Evolutionary conservation across 192 early-diverging fungal genomes (phyloP).

Genomic region (Linnemannia elongata): DNA sequence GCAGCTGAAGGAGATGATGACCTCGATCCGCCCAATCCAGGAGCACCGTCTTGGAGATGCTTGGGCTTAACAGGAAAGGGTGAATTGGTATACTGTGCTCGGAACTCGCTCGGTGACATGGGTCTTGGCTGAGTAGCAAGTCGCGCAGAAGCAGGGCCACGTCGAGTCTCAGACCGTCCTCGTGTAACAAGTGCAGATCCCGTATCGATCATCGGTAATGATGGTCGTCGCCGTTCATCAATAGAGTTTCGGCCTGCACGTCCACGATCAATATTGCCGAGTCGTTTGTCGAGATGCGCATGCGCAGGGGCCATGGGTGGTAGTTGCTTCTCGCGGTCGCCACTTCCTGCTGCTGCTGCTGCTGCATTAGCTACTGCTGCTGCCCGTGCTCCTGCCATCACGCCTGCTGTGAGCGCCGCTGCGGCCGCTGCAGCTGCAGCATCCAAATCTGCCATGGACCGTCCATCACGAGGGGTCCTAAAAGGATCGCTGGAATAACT

Average conservation of each 20-base stretch:
- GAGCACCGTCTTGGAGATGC: constrained; percentile 39
- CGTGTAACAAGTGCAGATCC: constrained; percentile 3
- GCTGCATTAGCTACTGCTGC: background rate
- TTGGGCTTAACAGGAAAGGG: constrained; percentile 19
- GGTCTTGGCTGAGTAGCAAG: background rate
- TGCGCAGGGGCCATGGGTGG: background rate
- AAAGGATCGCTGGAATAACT: background rate
- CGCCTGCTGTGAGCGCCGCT: background rate
- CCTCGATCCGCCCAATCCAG: background rate
- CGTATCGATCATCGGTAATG: constrained; percentile 20
- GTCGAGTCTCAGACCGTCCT: constrained; percentile 30
- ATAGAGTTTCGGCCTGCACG: background rate
- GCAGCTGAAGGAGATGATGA: background rate
- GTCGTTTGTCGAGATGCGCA: background rate
- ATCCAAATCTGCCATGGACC: background rate
- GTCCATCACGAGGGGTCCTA: background rate
- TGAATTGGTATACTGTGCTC: constrained; percentile 37
- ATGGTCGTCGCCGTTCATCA: background rate
- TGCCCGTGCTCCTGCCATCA: background rate
- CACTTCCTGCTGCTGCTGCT: background rate
- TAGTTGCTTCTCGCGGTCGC: background rate
- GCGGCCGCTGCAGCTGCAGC: background rate
- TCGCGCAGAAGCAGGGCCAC: background rate
- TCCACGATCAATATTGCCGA: constrained; percentile 2
- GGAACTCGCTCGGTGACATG: constrained; percentile 52